Evolutionary conservation across 176 grass and related monocot species (phyloP).

Genomic region (Rhipidocladum racemiflorum): DNA sequence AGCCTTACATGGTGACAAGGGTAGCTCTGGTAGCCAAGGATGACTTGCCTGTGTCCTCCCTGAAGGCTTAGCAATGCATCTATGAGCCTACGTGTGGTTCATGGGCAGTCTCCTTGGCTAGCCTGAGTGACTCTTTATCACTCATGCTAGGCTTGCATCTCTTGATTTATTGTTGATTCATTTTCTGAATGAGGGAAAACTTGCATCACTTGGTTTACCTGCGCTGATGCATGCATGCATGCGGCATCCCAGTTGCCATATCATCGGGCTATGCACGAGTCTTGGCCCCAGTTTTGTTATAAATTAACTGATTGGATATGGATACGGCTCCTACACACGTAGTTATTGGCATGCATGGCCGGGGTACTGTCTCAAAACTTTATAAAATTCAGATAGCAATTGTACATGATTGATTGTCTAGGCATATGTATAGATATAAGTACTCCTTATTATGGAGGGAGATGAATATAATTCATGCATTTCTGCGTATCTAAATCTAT

Average conservation of each 20-base stretch:
- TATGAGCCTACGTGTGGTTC: constrained; percentile 1
- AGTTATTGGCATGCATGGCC: neutral
- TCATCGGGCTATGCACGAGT: too few species aligned
- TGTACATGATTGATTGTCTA: neutral
- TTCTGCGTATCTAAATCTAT: neutral
- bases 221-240: too few species aligned
- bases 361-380: neutral
- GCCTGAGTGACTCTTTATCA: constrained; percentile 31
- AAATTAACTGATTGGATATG: neutral
- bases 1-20: constrained; percentile 40
- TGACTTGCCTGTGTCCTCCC: constrained; percentile 42
- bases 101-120: constrained; percentile 52
- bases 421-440: neutral
- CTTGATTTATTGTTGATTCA: neutral
- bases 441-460: neutral
- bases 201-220: too few species aligned
- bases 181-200: neutral
- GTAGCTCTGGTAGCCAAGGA: constrained; percentile 45
- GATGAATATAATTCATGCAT: neutral
- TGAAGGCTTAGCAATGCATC: neutral
- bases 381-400: neutral
- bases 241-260: too few species aligned
- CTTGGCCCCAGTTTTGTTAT: too few species aligned
- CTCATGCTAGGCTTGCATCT: constrained; percentile 39
- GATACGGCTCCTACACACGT: neutral